Percentiles rank a stretch among this genome's conserved stretches.
phyloP scores from a whole-genome alignment of 441 rosid species.

The Sinapis alba region DNA sequence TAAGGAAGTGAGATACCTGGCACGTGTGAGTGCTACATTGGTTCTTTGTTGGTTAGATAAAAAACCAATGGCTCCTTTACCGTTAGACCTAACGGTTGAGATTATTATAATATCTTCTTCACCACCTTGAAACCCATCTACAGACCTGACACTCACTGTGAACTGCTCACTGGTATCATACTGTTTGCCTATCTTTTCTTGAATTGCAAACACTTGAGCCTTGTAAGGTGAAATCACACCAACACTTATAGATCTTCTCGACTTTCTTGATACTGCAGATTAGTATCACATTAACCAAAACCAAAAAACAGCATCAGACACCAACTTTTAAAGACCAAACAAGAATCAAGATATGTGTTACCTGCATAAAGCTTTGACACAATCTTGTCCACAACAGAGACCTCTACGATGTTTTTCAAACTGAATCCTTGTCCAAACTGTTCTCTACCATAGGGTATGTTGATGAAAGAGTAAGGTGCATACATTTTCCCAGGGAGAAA shows the following conservation, averaged over 20 bases:
- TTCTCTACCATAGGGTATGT: neutral
- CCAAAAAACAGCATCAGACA: neutral
- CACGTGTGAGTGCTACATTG: neutral
- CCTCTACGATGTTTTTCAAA: neutral
- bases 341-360: neutral
- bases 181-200: neutral
- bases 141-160: neutral
- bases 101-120: neutral
- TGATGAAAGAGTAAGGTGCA: neutral
- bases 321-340: neutral
- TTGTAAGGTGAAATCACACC: neutral
- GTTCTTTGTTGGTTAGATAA: neutral
- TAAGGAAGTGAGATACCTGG: too few species aligned
- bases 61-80: neutral
- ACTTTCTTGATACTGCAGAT: neutral
- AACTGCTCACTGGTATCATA: neutral
- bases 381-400: neutral
- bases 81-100: neutral
- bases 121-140: neutral
- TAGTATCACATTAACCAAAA: neutral
- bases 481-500: neutral
- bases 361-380: neutral
- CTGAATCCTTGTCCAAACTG: neutral
- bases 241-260: neutral
- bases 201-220: neutral